Evolutionary conservation across 495 filamentous ascomycete genomes (phyloP).

Genomic region (Penicillium coffeae): DNA sequence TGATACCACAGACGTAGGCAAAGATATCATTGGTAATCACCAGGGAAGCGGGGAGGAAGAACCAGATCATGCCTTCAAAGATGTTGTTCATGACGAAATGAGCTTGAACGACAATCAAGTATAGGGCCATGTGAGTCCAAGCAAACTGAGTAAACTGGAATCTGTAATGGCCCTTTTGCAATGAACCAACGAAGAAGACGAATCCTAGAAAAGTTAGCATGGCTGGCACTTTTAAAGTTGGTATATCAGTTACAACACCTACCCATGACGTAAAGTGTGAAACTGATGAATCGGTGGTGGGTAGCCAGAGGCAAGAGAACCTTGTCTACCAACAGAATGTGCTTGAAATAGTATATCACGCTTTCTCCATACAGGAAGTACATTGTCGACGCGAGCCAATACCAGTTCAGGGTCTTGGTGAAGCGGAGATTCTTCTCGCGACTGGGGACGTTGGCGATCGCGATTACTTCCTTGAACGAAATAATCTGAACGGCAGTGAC

Average conservation of each 20-base stretch:
- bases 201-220: constrained; percentile 60
- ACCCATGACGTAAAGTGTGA: constrained; percentile 96
- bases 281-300: constrained; percentile 98
- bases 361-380: constrained; percentile 99
- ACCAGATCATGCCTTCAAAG: constrained; percentile 99
- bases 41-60: constrained; percentile 91
- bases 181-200: constrained; percentile 96
- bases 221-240: not conserved
- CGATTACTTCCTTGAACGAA: constrained; percentile 99
- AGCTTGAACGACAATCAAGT: constrained; percentile 94
- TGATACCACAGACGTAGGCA: constrained; percentile 96
- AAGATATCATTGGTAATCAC: constrained; percentile 99
- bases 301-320: constrained; percentile 90
- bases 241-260: constrained; percentile 22
- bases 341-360: constrained; percentile 99
- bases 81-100: constrained; percentile 99
- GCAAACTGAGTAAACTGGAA: constrained; percentile 99
- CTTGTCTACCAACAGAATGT: constrained; percentile 91
- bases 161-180: constrained; percentile 91
- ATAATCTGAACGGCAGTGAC: constrained; percentile 92
- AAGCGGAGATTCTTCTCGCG: constrained; percentile 86
- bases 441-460: constrained; percentile 91
- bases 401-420: constrained; percentile 97
- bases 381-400: constrained; percentile 97
- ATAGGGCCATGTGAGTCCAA: constrained; percentile 99